Base-by-base conservation (phyloP, 306 rosid genomes). In the barrel medic (Medicago truncatula) region DNA sequence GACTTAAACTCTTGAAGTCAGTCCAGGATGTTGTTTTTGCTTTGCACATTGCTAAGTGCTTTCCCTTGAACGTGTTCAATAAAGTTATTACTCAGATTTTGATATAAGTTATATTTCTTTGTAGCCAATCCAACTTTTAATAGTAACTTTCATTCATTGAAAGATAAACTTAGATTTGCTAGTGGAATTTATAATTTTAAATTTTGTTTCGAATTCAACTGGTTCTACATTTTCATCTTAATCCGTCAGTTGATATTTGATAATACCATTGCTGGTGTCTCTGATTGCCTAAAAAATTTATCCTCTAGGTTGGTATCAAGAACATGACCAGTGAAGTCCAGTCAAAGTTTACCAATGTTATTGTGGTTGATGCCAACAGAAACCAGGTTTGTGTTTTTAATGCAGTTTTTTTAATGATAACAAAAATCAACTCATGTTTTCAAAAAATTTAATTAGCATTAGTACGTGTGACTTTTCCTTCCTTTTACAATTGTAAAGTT, bases 311-410 rank as follows among this genome's bases (percentile, higher is more conserved):
- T 65, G 99, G 99, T 53, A 85, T 96, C 60, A 92, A 84, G 85
- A 85, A 89, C 83, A 89, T 81, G 87, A 85, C 90, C 75, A 86
- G 74, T 82, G 99, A 96, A 77, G 90, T 91, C 50, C 99, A 90
- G 78, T 85, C 97, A 41, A 96, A 87, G 86, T 78, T 89, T 71
- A 77, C 86, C 67, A 87, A 89, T 76, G 87, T 78, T 71, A 80
- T 96, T 86, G 67, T 89, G 65, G 87, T 96, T 71, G 99, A 96
- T 78, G 89, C 89, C 40, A 87, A 89, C 73, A 89, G 87, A 84
- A 96, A 96, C 86, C 99, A 92, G 99, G 99, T 91, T 13, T 71
- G 63, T 71, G 74, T 68, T 50, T 31, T 46, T 72, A 56, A 71
- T 49, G 61, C 71, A 36, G 28, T 70, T 76, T 82, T 82, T 53